These are phyloP conservation scores for bread wheat (Triticum aestivum) DNA, from an alignment of 176 grass and related monocot genomes.

Conservation along the genomic window DNA sequence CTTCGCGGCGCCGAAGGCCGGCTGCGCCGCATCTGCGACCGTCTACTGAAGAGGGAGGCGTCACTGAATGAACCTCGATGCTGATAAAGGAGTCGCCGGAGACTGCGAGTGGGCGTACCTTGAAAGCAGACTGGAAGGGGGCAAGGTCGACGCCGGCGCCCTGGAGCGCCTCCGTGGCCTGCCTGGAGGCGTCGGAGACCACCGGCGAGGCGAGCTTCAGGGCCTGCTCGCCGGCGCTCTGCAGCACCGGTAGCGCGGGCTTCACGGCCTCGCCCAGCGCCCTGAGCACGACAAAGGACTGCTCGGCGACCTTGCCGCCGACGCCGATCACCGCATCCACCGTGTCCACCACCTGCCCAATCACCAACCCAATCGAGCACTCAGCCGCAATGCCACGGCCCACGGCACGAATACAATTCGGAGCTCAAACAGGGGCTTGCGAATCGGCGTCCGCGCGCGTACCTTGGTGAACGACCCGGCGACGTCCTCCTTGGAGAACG, in stretches of 20 bases:
- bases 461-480: constrained; percentile 67
- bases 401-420: background rate
- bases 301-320: constrained; percentile 42
- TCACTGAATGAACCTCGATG: constrained; percentile 4
- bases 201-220: constrained; percentile 77
- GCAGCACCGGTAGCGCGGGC: constrained; percentile 64
- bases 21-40: constrained; percentile 60
- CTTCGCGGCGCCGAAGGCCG: constrained; percentile 79
- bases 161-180: constrained; percentile 67
- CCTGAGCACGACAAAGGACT: constrained; percentile 45
- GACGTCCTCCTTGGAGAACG: constrained; percentile 77
- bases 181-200: constrained; percentile 64
- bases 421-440: background rate
- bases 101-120: constrained; percentile 38
- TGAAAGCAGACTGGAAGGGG: constrained; percentile 59
- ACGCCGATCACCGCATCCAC: constrained; percentile 54
- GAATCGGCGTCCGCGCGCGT: background rate
- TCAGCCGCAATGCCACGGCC: background rate
- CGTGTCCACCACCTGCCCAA: constrained; percentile 58
- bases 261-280: constrained; percentile 59
- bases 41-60: constrained; percentile 53
- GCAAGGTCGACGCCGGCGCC: constrained; percentile 73
- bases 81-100: background rate
- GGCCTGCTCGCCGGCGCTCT: constrained; percentile 63
- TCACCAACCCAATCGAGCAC: background rate